Conservation (phyloP, 1,139 yeast species). For the Magnusiomyces suaveolens region DNA sequence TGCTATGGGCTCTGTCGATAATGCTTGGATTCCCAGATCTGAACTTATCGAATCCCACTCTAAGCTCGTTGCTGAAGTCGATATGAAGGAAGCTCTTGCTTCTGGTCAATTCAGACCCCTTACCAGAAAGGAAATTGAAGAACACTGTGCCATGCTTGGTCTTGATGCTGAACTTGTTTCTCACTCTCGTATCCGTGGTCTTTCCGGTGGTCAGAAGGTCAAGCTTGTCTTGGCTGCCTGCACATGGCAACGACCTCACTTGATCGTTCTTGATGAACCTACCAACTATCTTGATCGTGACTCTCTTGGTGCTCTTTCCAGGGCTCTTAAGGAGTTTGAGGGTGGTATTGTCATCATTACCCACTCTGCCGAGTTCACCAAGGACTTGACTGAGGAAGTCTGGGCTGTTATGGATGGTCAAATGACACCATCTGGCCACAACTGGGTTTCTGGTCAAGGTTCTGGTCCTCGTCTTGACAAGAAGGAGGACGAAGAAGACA, state of each 20-base stretch:
- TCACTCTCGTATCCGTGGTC: conserved; percentile 99
- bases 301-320: conserved; percentile 97
- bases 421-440: conserved; percentile 99
- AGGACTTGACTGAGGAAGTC: conserved; percentile 97
- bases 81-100: conserved; percentile 99
- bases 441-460: conserved; percentile 99
- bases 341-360: conserved; percentile 99
- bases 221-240: conserved; percentile 99
- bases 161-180: conserved; percentile 98
- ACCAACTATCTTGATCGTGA: conserved; percentile 99
- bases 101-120: conserved; percentile 99
- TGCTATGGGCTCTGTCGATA: conserved; percentile 98
- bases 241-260: conserved; percentile 99
- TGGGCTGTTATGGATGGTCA: conserved; percentile 98
- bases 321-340: conserved; percentile 95
- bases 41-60: conserved; percentile 97
- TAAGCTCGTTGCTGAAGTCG: conserved; percentile 99
- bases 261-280: conserved; percentile 92
- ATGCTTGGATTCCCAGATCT: conserved; percentile 99
- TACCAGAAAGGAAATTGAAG: conserved; percentile 99
- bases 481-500: conserved; percentile 96
- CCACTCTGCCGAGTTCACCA: conserved; percentile 99
- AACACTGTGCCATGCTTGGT: conserved; percentile 97
- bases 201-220: conserved; percentile 99
- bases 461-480: conserved; percentile 95